Base-by-base conservation (phyloP, 2,329 filamentous ascomycete genomes). In the Paecilomyces sp. region DNA sequence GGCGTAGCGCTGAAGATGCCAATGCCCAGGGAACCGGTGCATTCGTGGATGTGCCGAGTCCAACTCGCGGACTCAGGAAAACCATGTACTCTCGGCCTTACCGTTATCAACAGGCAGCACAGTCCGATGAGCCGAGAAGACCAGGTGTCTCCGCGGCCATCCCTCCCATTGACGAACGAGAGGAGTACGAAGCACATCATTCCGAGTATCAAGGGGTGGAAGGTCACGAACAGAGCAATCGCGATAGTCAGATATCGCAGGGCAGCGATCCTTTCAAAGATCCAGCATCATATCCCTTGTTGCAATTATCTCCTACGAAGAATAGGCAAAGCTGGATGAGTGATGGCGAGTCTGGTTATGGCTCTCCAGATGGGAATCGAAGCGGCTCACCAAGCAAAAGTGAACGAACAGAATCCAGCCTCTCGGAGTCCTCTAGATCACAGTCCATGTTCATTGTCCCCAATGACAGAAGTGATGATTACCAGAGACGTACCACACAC, bases 111-210 rank as follows among this genome's bases (percentile, higher is more conserved):
- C 69, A 71, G n/a, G 66, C 75, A 3, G 73, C 76, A 22, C 70
- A 74, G 53, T 82, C 80, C 64, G 80, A 82, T 33, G 80, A 83
- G 56, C 75, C 73, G 52, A 76, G 81, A 56, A 72, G 78, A 33
- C 79, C 75, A 59, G 77, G 80, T 18, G 78, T 78, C 7, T 80
- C 82, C 33, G 80, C 81, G 2, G 75, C 78, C 25, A 88, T 88
- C 28, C 85, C 86, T 67, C 83, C 84, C 0, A 88, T 88, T 54
- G 84, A 86, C 41, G 83, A 86, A 67, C 74, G 80, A 12, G 85
- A 87, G 60, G 85, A 87, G 62, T 82, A 85, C 56, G 82, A 84
- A 60, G 76, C 77, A 1, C 55, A 62, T 28, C 28, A 54, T 55
- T 59, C 60, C 55, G 61, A 61, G 28, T 41, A 36, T 11, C 57